Evolutionary conservation across 176 grass and related monocot genomes (phyloP), one percentile per base, ranked within the genome.

Genomic region (Carex cristatella): DNA sequence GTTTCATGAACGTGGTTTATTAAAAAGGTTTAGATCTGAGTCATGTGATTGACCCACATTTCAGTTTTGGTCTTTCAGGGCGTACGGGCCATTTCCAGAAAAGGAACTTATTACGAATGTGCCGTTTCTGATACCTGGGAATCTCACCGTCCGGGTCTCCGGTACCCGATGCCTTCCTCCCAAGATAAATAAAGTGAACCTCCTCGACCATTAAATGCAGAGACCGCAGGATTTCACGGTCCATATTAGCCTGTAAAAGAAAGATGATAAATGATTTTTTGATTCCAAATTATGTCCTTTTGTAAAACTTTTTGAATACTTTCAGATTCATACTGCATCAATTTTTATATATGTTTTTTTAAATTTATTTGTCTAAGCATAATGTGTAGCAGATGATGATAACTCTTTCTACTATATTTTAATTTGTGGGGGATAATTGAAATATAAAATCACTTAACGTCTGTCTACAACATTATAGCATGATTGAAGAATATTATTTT

Each of bases 61-160:
- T 71, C 2, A 19, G 8, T 4, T 71, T 9, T n/a, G 1, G 72
- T 56, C 73, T 9, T 35, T 35, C 13, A 15, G 3, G 28, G 9
- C 0, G 13, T 18, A 55, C 56, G 14, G 8, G 10, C 27, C 74
- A 3, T 1, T 77, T 28, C 18, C 13, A 54, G 19, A 65, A 33
- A 66, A 31, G 9, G 13, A 81, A 63, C 4, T 83, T 83, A 13
- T 32, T 62, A 68, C 19, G 57, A 83, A 69, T 86, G 60, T 80
- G 57, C 61, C 27, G 63, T 37, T 86, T 86, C 76, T 60, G 75
- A 81, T 86, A 58, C 85, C 61, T 83, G 42, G 61, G 81, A 83
- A 83, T 83, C 81, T 28, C 81, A 83, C 81, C 38, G 81, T 46
- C 62, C 23, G 81, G 46, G 40, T 70, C 7, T 16, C 0, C 2